Evolutionary conservation across 129 eudicot genomes (phyloP).

Genomic region (Arctium minus): DNA sequence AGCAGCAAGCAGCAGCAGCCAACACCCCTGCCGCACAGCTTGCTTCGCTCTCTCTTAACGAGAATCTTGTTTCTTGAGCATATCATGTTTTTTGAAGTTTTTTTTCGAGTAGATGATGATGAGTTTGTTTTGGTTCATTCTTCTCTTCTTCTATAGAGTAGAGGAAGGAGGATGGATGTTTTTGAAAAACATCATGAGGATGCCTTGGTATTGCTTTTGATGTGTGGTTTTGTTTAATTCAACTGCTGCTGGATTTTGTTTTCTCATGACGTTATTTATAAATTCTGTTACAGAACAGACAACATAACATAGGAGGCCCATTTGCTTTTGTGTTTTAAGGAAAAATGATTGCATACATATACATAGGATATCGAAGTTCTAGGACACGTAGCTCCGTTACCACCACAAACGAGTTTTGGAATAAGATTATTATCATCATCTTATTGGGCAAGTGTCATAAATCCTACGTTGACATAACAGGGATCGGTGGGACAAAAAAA

Average conservation of each 20-base stretch:
- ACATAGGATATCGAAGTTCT: neutral
- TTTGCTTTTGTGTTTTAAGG: neutral
- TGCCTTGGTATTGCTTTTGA: conserved; percentile 27
- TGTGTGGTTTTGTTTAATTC: conserved; percentile 20
- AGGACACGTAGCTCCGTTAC: too few relatives aligned
- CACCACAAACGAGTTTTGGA: too few relatives aligned
- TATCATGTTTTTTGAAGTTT: neutral
- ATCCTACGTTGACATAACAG: too few relatives aligned
- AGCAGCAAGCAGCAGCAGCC: conserved; percentile 17
- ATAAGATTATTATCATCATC: too few relatives aligned
- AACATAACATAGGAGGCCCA: neutral
- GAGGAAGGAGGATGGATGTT: neutral
- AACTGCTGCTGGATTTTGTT: neutral
- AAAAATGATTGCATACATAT: too few relatives aligned
- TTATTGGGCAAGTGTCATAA: too few relatives aligned
- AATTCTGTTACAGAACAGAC: neutral
- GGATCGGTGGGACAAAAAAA: too few relatives aligned
- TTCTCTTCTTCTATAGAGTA: too few relatives aligned
- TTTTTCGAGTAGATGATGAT: conserved; percentile 7
- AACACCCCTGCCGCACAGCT: conserved; percentile 56
- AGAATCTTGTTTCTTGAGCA: conserved; percentile 58
- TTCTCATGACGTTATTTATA: neutral
- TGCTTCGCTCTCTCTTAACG: conserved; percentile 58
- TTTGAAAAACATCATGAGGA: conserved; percentile 27
- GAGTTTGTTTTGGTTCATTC: neutral